Conservation (phyloP, 441 rosid genomes). For the Pelargonium cotyledonis region DNA sequence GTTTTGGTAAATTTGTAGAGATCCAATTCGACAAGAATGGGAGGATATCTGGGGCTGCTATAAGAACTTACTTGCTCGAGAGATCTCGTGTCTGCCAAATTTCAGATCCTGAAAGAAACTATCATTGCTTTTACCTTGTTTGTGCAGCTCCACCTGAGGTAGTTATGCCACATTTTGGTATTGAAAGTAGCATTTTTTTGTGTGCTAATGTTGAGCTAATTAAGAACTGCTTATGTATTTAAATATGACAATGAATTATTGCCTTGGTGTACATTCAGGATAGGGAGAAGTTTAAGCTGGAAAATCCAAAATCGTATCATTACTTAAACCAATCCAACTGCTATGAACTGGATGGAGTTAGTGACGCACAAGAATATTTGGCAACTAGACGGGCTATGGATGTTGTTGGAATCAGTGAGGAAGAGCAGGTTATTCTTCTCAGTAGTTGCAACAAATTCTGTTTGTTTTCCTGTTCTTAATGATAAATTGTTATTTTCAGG, state of each 20-base stretch:
- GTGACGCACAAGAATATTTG: slow-evolving; percentile 85
- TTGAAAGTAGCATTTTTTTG: slow-evolving; percentile 5
- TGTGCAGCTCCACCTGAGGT: slow-evolving; percentile 99
- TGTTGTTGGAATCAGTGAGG: slow-evolving; percentile 90
- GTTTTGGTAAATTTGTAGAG: slow-evolving; percentile 99
- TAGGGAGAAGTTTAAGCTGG: slow-evolving; percentile 74
- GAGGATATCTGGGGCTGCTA: slow-evolving; percentile 98
- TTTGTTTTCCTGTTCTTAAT: slow-evolving; percentile 18
- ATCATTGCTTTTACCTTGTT: slow-evolving; percentile 92
- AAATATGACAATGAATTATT: slow-evolving; percentile 12
- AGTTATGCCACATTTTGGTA: slow-evolving; percentile 25
- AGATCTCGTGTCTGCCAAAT: slow-evolving; percentile 99
- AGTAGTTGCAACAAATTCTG: slow-evolving; percentile 14
- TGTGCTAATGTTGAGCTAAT: slow-evolving; percentile 13
- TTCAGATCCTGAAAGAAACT: slow-evolving; percentile 96
- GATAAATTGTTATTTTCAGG: slow-evolving; percentile 45
- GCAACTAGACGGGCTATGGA: slow-evolving; percentile 99
- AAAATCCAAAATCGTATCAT: slow-evolving; percentile 61
- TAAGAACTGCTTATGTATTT: slow-evolving; percentile 9
- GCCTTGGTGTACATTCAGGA: slow-evolving; percentile 43
- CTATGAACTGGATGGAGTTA: slow-evolving; percentile 73
- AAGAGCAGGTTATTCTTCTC: slow-evolving; percentile 71
- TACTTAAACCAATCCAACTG: slow-evolving; percentile 92
- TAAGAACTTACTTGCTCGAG: slow-evolving; percentile 93
- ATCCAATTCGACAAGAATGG: slow-evolving; percentile 96